A percentile compares a stretch with the other conserved stretches of the same genome.
Conservation (phyloP, 2,329 filamentous ascomycete genomes). For the Whalleya microplaca region DNA sequence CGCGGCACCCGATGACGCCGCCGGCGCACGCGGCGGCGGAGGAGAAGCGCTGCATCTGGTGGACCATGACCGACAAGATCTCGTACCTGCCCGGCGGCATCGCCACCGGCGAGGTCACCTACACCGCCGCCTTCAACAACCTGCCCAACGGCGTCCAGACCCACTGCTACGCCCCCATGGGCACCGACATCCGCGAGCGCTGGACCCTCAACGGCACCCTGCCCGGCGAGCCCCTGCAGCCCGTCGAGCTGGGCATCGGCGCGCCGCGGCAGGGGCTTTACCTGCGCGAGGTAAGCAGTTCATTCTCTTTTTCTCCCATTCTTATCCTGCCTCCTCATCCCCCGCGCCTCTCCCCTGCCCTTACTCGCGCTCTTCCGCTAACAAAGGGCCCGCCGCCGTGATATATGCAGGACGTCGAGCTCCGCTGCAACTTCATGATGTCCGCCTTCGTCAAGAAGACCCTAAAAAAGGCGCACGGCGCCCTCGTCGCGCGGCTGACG, state of each 20-base stretch:
- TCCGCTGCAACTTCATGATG: constrained; percentile 79
- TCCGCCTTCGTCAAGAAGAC: constrained; percentile 80
- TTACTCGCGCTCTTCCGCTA: no score
- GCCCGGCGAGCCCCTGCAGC: constrained; percentile 69
- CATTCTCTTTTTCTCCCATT: neutral
- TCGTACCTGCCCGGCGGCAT: constrained; percentile 72
- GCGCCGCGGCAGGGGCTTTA: constrained; percentile 73
- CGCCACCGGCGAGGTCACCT: constrained; percentile 69
- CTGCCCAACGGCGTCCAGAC: constrained; percentile 75
- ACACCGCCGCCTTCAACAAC: constrained; percentile 81
- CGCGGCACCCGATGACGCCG: constrained; percentile 68
- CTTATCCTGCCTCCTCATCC: neutral
- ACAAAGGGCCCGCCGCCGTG: neutral
- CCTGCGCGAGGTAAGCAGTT: constrained; percentile 61
- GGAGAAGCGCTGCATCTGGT: constrained; percentile 77
- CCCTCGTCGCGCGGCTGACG: constrained; percentile 68
- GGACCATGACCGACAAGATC: constrained; percentile 77
- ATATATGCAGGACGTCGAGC: constrained; percentile 65
- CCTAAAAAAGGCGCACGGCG: constrained; percentile 73
- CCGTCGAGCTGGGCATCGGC: constrained; percentile 67
- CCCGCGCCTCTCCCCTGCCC: neutral
- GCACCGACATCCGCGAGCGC: constrained; percentile 76
- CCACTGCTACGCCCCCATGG: constrained; percentile 81
- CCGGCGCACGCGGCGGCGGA: constrained; percentile 69
- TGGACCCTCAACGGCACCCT: constrained; percentile 77